Percentiles rank a stretch among this genome's conserved stretches.
phyloP scores from a whole-genome alignment of 1,139 yeast genomes.

The Kodamaea arcana region DNA sequence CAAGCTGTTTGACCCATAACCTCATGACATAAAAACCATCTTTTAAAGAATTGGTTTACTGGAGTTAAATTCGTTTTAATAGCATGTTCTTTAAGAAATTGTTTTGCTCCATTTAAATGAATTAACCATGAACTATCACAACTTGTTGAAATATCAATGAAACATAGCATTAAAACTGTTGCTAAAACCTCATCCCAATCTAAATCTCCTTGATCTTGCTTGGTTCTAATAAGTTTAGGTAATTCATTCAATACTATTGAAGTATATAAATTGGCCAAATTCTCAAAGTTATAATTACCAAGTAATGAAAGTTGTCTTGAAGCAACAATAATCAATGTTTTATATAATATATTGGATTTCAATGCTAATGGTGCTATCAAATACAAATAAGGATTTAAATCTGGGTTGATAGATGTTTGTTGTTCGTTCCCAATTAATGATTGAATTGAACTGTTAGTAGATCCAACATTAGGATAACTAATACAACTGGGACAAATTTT shows the following conservation, averaged over 20 bases:
- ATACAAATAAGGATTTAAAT: constrained; percentile 31
- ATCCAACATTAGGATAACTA: constrained; percentile 19
- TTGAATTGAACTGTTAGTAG: not conserved
- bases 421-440: constrained; percentile 3
- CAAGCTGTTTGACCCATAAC: constrained; percentile 40
- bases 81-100: constrained; percentile 21
- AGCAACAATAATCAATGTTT: constrained; percentile 29
- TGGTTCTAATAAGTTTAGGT: constrained; percentile 22
- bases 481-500: constrained; percentile 33
- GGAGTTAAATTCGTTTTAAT: constrained; percentile 19
- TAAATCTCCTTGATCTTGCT: constrained; percentile 14
- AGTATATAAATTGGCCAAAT: constrained; percentile 21
- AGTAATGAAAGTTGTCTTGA: constrained; percentile 29
- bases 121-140: constrained; percentile 35
- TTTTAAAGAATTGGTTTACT: constrained; percentile 25
- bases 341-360: constrained; percentile 24
- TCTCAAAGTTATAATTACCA: constrained; percentile 21
- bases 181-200: constrained; percentile 38
- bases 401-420: constrained; percentile 13
- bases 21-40: constrained; percentile 36
- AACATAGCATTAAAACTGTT: constrained; percentile 33
- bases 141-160: constrained; percentile 34
- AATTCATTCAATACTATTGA: constrained; percentile 22
- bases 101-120: constrained; percentile 32
- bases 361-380: constrained; percentile 31